Percentiles rank a stretch among this genome's conserved stretches.
Evolutionary conservation across 1,284 basidiomycete genomes (phyloP).

Genomic region (Ustilago sp.): DNA sequence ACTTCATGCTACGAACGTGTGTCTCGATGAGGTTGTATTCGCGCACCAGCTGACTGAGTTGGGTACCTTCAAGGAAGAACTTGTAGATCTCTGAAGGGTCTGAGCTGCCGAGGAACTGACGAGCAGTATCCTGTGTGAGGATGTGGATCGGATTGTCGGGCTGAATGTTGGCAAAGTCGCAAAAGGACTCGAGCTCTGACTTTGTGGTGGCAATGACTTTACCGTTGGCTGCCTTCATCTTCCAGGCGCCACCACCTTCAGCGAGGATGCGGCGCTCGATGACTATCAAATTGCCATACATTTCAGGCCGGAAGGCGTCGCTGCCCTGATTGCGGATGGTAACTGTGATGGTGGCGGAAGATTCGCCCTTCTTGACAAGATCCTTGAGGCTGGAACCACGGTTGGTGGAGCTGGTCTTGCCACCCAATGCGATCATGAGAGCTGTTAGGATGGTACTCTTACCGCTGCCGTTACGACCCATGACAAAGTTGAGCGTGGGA

Average conservation of each 20-base stretch:
- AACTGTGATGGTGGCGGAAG: conserved; percentile 82
- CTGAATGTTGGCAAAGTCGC: conserved; percentile 95
- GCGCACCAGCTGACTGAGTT: conserved; percentile 85
- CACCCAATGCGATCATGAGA: conserved; percentile 91
- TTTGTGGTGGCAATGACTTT: conserved; percentile 81
- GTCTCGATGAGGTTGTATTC: conserved; percentile 82
- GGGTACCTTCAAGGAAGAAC: conserved; percentile 93
- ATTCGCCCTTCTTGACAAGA: conserved; percentile 88
- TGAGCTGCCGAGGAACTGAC: conserved; percentile 88
- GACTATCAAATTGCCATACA: conserved; percentile 85
- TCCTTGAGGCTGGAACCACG: conserved; percentile 87
- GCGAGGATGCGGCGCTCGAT: conserved; percentile 85
- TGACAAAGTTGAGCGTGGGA: conserved; percentile 94
- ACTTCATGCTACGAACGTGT: conserved; percentile 58
- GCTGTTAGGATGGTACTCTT: conserved; percentile 96
- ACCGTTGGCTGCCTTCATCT: conserved; percentile 79
- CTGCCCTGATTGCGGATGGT: conserved; percentile 86
- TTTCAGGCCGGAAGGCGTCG: conserved; percentile 84
- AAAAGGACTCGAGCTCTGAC: conserved; percentile 86
- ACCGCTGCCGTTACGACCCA: conserved; percentile 79
- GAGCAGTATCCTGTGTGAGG: conserved; percentile 73
- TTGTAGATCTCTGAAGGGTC: conserved; percentile 86
- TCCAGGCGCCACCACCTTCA: conserved; percentile 82
- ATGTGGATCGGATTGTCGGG: conserved; percentile 98
- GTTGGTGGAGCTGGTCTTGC: conserved; percentile 83